Base-by-base conservation (phyloP, 805 yeast species). In the Saturnispora silvae region DNA sequence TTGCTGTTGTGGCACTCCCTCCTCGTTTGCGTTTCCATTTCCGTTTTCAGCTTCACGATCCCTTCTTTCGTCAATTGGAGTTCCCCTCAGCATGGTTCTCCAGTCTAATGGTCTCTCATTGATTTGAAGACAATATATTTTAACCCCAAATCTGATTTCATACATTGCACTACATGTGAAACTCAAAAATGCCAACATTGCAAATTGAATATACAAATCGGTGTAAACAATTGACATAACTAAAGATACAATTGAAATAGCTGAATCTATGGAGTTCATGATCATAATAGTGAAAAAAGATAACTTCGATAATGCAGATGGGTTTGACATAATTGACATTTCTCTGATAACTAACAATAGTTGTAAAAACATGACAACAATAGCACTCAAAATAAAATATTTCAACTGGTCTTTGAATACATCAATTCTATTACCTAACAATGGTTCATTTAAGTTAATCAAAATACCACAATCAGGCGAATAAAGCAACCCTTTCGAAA, bases 381-480 rank as follows among this genome's bases (percentile, higher is more conserved):
- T 57, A 0, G 73, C 73, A 7, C 61, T 42, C 15, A 77, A 38
- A 3, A 71, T 38, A 43, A 65, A 54, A 8, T 52, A 53, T 55
- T 75, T 53, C 27, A 70, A 54, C 35, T 54, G 50, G 4, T 45
- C 37, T 29, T 53, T 50, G 25, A 53, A 59, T 16, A 70, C 64
- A 49, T 78, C 87, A 35, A 61, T 56, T 42, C 76, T 71, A n/a
- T 68, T 59, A 1, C 96, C 96, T 11, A 40, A 38, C 3, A 63
- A 56, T 25, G 28, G 28, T 5, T 50, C 44, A 6, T 54, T 53
- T 5, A 70, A 29, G 5, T 58, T 53, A 4, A 83, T 42, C 2
- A 70, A 52, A 3, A 79, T 51, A 0, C 87, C 94, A 63, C 97
- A 87, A 52, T 87, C 95, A 0, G 96, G 96, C 0, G 95, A 84